Conservation (phyloP, 495 filamentous ascomycete species). For the Penicillium cosmopolitanum region DNA sequence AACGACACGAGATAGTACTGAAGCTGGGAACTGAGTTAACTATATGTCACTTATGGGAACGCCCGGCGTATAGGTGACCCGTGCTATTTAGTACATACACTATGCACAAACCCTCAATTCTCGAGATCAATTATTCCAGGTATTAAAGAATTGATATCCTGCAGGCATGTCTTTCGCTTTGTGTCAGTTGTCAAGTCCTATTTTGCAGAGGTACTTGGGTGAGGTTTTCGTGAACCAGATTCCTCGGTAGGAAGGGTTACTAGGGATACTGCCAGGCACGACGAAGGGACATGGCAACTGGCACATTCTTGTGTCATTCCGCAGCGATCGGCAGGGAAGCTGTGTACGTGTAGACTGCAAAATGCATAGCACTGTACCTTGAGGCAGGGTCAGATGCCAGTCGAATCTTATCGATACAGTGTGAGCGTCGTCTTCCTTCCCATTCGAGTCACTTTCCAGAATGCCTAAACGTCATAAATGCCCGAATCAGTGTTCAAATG, state of each 20-base stretch:
- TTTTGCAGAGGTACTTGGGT: too few species aligned
- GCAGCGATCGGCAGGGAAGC: constrained; percentile 15
- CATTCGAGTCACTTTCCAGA: constrained; percentile 10
- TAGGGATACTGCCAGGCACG: constrained; percentile 20
- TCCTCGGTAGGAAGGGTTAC: constrained; percentile 27
- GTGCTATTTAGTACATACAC: too few species aligned
- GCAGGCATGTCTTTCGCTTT: too few species aligned
- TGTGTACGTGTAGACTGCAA: not conserved
- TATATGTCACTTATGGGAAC: too few species aligned
- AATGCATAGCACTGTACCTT: not conserved
- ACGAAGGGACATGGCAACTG: constrained; percentile 19
- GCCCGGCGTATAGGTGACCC: too few species aligned
- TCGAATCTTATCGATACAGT: constrained; percentile 19
- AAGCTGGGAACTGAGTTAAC: too few species aligned
- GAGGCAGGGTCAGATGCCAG: constrained; percentile 16
- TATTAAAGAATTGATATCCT: too few species aligned
- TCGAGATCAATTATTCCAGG: too few species aligned
- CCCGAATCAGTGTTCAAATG: not conserved
- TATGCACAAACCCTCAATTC: too few species aligned
- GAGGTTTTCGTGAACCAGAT: constrained; percentile 8
- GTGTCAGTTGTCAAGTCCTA: too few species aligned
- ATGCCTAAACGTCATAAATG: constrained; percentile 27
- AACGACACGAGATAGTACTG: too few species aligned
- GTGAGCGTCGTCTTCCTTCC: constrained; percentile 1
- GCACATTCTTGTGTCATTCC: constrained; percentile 35